A percentile compares a stretch with the other conserved stretches of the same genome.
Evolutionary conservation across 805 yeast species (phyloP).

Genomic region (Sugiyamaella floridensis): DNA sequence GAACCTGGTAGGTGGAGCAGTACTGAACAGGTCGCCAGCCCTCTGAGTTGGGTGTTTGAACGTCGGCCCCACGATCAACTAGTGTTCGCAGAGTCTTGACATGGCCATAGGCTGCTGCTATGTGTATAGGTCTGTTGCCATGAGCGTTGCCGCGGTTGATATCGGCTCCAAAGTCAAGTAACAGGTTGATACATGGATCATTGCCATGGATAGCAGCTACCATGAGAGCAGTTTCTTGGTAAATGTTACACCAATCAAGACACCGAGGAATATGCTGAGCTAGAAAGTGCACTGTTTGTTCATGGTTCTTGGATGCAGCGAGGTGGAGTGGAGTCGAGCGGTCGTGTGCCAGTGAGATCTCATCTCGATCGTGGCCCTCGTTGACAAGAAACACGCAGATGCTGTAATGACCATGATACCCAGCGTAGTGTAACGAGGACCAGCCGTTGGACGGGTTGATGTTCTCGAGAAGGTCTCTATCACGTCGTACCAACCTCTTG

Average conservation of each 20-base stretch:
- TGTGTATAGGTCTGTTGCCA: constrained; percentile 80
- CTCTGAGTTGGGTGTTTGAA: constrained; percentile 42
- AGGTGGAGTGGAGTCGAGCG: constrained; percentile 63
- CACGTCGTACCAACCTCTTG: constrained; percentile 55
- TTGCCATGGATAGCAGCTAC: constrained; percentile 55
- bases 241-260: constrained; percentile 52
- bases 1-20: constrained; percentile 47
- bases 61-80: constrained; percentile 44
- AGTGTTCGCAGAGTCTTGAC: constrained; percentile 49
- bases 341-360: constrained; percentile 46
- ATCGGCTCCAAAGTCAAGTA: constrained; percentile 72
- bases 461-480: constrained; percentile 63
- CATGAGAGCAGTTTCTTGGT: constrained; percentile 45
- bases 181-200: constrained; percentile 54
- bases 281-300: constrained; percentile 65
- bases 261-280: constrained; percentile 56
- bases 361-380: constrained; percentile 49
- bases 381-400: constrained; percentile 52
- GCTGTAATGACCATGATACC: constrained; percentile 62
- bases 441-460: constrained; percentile 69
- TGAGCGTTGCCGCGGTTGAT: constrained; percentile 60
- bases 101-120: constrained; percentile 69
- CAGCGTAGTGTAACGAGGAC: constrained; percentile 77
- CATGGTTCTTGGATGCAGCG: constrained; percentile 56
- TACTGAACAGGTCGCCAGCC: constrained; percentile 64